Conservation (phyloP, 2,329 filamentous ascomycete genomes). For the Talaromyces sp. region DNA sequence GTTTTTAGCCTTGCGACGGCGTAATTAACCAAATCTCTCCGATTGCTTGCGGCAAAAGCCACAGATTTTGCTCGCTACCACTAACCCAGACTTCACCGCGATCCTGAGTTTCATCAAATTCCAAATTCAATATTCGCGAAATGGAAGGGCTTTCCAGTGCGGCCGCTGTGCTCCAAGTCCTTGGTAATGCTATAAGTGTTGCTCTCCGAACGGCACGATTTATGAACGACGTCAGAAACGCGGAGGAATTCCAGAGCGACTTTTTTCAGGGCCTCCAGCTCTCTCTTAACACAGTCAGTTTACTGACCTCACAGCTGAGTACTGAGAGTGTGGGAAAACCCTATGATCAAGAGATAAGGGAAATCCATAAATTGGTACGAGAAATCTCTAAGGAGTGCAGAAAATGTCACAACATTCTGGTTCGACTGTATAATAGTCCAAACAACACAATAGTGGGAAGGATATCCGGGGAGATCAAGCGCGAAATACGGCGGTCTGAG, state of each 20-base stretch:
- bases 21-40: background rate
- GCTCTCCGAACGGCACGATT: background rate
- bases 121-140: background rate
- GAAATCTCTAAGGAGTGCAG: background rate
- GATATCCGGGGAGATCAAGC: background rate
- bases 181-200: background rate
- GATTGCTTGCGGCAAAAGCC: background rate
- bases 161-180: constrained; percentile 2
- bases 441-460: background rate
- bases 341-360: background rate
- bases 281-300: background rate
- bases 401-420: background rate
- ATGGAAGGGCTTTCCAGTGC: background rate
- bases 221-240: background rate
- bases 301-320: background rate
- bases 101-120: too few relatives aligned
- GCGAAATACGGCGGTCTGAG: constrained; percentile 2
- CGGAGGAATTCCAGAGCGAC: background rate
- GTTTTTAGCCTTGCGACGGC: background rate
- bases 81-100: too few relatives aligned
- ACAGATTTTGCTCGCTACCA: background rate
- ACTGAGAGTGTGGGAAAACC: background rate
- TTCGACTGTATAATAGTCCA: background rate
- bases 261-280: background rate
- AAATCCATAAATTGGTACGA: background rate